A percentile compares a stretch with the other conserved stretches of the same genome.
phyloP scores from a whole-genome alignment of 441 rosid genomes.

The Adansonia gregorii region DNA sequence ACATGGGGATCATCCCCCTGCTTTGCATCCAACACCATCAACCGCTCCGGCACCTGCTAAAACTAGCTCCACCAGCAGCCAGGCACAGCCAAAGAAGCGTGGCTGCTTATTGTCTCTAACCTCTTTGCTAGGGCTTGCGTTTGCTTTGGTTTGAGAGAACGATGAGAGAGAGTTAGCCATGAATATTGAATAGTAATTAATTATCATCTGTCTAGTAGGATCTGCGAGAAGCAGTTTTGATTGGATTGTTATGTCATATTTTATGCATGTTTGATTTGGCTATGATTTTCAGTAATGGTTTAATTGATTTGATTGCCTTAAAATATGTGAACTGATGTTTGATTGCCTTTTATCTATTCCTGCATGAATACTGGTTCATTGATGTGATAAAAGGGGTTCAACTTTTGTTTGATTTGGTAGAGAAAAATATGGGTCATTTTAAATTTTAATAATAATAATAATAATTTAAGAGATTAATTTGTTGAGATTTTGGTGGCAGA shows the following conservation, averaged over 20 bases:
- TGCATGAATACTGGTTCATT: no score
- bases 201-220: neutral
- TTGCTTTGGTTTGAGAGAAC: neutral
- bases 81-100: neutral
- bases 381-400: no score
- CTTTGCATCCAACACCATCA: neutral
- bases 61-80: neutral
- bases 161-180: neutral
- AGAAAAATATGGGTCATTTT: no score
- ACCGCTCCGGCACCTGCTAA: neutral
- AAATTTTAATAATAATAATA: no score
- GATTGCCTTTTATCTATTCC: no score
- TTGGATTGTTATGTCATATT: neutral
- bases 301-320: no score
- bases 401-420: no score
- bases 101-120: conserved; percentile 3
- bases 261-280: neutral
- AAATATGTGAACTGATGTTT: no score
- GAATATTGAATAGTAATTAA: neutral
- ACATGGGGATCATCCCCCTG: neutral
- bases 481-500: no score
- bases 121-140: conserved; percentile 6
- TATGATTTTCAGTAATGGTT: neutral
- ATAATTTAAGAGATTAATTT: no score
- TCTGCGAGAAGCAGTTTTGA: neutral